Conservation (phyloP, 192 early-diverging fungal species). For the Dissophora globulifera region DNA sequence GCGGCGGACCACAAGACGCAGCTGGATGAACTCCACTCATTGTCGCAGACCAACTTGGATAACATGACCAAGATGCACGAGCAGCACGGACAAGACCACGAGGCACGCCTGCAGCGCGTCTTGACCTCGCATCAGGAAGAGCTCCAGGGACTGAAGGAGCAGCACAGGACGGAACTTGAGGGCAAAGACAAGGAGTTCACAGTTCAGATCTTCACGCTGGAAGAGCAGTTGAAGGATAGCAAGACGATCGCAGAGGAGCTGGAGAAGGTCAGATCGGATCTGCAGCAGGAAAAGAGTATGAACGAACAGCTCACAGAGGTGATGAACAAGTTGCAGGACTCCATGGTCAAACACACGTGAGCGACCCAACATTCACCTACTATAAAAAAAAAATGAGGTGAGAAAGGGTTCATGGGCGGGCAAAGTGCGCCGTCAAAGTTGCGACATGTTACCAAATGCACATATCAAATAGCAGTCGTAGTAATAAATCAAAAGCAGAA, state of each 20-base stretch:
- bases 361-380: not conserved
- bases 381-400: too few species aligned
- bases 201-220: slow-evolving; percentile 4
- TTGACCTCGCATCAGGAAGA: slow-evolving; percentile 38
- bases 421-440: too few species aligned
- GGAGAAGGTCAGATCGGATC: slow-evolving; percentile 42
- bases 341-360: slow-evolving; percentile 30
- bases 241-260: slow-evolving; percentile 11
- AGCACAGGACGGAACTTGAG: slow-evolving; percentile 14
- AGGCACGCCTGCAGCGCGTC: slow-evolving; percentile 28
- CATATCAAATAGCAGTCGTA: too few species aligned
- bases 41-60: slow-evolving; percentile 27
- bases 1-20: slow-evolving; percentile 23
- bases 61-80: slow-evolving; percentile 51
- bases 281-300: slow-evolving; percentile 28
- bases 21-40: slow-evolving; percentile 23
- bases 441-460: too few species aligned
- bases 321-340: slow-evolving; percentile 47
- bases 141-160: slow-evolving; percentile 22
- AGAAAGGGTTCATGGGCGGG: too few species aligned
- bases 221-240: slow-evolving; percentile 28
- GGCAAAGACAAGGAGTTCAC: slow-evolving; percentile 22
- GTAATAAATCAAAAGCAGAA: too few species aligned
- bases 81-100: slow-evolving; percentile 49
- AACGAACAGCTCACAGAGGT: slow-evolving; percentile 37